phyloP scores from a whole-genome alignment of 2,329 filamentous ascomycete species.

The Fusarium musae region DNA sequence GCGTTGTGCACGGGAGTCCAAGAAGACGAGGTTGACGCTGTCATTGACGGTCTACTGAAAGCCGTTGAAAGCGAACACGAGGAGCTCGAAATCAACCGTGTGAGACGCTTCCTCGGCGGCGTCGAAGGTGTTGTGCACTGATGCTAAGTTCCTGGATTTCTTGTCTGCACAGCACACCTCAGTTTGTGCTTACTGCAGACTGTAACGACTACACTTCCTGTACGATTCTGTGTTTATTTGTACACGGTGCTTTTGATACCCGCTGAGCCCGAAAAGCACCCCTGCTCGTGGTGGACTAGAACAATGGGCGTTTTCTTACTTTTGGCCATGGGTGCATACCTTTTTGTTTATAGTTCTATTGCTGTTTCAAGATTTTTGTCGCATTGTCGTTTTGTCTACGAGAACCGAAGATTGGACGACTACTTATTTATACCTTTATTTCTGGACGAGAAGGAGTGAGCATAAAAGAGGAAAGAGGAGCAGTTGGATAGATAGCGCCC shows the following conservation, averaged over 20 bases:
- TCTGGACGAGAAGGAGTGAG: not conserved
- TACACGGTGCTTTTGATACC: conserved; percentile 44
- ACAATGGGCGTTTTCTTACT: conserved; percentile 29
- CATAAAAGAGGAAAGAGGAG: conserved; percentile 1
- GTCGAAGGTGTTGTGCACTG: conserved; percentile 72
- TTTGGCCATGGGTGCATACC: not conserved
- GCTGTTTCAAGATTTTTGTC: not conserved
- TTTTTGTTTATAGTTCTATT: conserved; percentile 6
- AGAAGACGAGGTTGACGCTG: conserved; percentile 81
- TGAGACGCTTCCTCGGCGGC: conserved; percentile 81
- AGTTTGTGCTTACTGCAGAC: conserved; percentile 13
- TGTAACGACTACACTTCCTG: conserved; percentile 37
- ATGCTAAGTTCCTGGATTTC: conserved; percentile 21
- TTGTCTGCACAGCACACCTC: not conserved
- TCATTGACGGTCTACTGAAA: conserved; percentile 81
- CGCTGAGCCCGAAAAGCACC: conserved; percentile 39
- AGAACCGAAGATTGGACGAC: conserved; percentile 22
- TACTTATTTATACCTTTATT: conserved; percentile 2
- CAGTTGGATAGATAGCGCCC: not conserved
- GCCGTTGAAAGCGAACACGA: conserved; percentile 89
- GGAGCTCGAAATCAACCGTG: conserved; percentile 79
- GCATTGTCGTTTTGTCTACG: conserved; percentile 20
- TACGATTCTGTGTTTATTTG: conserved; percentile 30
- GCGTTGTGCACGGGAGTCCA: conserved; percentile 84
- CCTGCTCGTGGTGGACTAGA: conserved; percentile 37